These are phyloP conservation scores for Parsonsia alboflavescens DNA, from an alignment of 257 asterid species.

Conservation along the genomic window DNA sequence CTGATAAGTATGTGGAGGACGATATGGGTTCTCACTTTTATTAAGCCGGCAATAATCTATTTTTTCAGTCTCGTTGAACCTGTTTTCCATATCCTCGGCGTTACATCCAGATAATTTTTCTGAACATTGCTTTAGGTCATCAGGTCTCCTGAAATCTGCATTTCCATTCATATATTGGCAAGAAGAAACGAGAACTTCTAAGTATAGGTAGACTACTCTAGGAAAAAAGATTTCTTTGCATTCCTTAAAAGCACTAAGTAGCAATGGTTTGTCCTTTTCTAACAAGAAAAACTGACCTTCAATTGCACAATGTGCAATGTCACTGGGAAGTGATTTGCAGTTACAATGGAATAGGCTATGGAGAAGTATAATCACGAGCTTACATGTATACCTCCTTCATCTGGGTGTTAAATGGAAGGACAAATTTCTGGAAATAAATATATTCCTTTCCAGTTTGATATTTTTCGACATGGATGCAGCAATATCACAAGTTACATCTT, in stretches of 20 bases:
- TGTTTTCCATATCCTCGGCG: slow-evolving; percentile 24
- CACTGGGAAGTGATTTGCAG: background rate
- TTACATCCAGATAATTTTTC: slow-evolving; percentile 21
- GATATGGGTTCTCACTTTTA: slow-evolving; percentile 51
- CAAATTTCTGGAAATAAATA: background rate
- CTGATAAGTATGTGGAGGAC: slow-evolving; percentile 48
- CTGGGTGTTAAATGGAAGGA: background rate
- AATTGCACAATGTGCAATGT: background rate
- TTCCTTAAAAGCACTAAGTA: background rate
- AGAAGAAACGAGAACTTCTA: background rate
- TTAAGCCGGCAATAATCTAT: slow-evolving; percentile 27
- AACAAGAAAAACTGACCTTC: background rate
- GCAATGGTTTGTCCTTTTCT: background rate
- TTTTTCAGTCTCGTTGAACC: slow-evolving; percentile 14
- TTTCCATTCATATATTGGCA: slow-evolving; percentile 9
- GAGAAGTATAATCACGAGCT: background rate
- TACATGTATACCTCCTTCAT: background rate
- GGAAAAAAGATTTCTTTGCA: background rate
- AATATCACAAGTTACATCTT: background rate
- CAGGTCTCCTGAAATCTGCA: slow-evolving; percentile 27
- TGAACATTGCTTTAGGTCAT: background rate
- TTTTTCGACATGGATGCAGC: background rate
- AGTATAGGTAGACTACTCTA: background rate
- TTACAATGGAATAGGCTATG: background rate
- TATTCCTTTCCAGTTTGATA: background rate